A percentile compares a stretch with the other conserved stretches of the same genome.
Evolutionary conservation across 164 flowering plant species (phyloP).

Genomic region (Annona cherimola): DNA sequence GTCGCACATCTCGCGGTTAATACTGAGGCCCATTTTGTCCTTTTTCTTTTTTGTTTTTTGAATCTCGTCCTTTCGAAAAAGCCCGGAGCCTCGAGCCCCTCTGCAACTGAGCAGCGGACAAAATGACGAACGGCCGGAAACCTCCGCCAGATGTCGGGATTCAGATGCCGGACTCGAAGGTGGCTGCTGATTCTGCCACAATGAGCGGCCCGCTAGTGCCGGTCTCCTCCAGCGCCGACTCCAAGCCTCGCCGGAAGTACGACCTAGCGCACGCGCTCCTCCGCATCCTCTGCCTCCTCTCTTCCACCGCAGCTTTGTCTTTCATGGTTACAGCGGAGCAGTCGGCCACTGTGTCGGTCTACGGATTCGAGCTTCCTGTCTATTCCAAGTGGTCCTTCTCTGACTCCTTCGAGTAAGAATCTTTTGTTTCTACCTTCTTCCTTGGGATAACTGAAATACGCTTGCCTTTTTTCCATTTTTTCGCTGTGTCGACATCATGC

Average conservation of each 20-base stretch:
- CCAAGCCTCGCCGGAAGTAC: conserved; percentile 21
- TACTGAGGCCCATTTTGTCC: no score
- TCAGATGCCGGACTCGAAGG: conserved; percentile 35
- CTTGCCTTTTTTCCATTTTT: neutral
- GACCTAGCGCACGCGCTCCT: conserved; percentile 33
- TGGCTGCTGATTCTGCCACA: conserved; percentile 25
- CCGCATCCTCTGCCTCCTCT: conserved; percentile 41
- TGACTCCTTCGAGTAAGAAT: conserved; percentile 64
- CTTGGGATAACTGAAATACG: neutral
- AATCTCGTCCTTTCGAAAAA: no score
- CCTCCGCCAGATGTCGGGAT: conserved; percentile 24
- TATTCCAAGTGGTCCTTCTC: conserved; percentile 77
- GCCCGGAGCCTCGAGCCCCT: neutral
- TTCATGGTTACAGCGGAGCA: conserved; percentile 63
- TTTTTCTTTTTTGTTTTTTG: no score
- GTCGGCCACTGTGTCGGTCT: conserved; percentile 36
- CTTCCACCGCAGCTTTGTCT: conserved; percentile 38
- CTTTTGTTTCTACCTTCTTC: neutral
- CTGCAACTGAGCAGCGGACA: neutral
- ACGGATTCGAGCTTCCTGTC: conserved; percentile 63
- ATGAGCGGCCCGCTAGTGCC: conserved; percentile 37
- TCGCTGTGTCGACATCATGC: neutral
- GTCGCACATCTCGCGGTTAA: neutral
- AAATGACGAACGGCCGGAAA: conserved; percentile 18
- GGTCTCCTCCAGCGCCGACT: neutral